Percentiles rank a stretch among this genome's conserved stretches.
Evolutionary conservation across 1,139 yeast species (phyloP).

Genomic region (Taiozyma onychis): DNA sequence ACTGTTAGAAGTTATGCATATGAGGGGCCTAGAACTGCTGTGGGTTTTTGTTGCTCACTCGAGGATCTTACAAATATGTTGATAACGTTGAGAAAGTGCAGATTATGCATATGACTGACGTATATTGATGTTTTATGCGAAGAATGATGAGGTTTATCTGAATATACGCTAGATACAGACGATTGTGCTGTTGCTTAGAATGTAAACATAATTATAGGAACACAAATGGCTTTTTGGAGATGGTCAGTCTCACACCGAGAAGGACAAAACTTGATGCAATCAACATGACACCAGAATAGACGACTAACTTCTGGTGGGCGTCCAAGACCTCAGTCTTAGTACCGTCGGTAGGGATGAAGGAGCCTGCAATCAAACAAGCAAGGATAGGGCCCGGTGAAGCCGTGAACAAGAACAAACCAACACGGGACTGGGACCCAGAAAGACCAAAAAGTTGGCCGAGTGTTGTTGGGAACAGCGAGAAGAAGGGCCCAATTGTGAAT

Average conservation of each 20-base stretch:
- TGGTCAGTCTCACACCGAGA: conserved; percentile 9
- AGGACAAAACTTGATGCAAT: conserved; percentile 7
- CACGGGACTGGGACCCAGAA: conserved; percentile 13
- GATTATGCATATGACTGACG: too few species aligned
- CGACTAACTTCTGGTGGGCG: conserved; percentile 11
- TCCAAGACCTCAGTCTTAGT: conserved; percentile 3
- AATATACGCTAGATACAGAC: neutral
- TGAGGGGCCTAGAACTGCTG: too few species aligned
- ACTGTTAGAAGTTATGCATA: too few species aligned
- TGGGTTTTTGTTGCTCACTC: too few species aligned
- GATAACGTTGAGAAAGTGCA: too few species aligned
- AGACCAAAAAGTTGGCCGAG: conserved; percentile 19
- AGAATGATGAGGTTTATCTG: too few species aligned
- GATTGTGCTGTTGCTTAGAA: neutral
- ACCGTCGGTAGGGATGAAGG: conserved; percentile 15
- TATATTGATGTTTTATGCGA: too few species aligned
- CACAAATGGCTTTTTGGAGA: conserved; percentile 9
- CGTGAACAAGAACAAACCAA: conserved; percentile 14
- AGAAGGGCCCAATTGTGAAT: conserved; percentile 16
- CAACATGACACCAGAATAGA: conserved; percentile 17
- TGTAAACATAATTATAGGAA: conserved; percentile 9
- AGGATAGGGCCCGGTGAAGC: conserved; percentile 18
- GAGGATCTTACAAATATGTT: too few species aligned
- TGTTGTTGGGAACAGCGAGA: conserved; percentile 19
- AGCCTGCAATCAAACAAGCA: conserved; percentile 20